Percentiles rank a stretch among this genome's conserved stretches.
Evolutionary conservation across 2,329 filamentous ascomycete genomes (phyloP).

Genomic region (Xylaria digitata): DNA sequence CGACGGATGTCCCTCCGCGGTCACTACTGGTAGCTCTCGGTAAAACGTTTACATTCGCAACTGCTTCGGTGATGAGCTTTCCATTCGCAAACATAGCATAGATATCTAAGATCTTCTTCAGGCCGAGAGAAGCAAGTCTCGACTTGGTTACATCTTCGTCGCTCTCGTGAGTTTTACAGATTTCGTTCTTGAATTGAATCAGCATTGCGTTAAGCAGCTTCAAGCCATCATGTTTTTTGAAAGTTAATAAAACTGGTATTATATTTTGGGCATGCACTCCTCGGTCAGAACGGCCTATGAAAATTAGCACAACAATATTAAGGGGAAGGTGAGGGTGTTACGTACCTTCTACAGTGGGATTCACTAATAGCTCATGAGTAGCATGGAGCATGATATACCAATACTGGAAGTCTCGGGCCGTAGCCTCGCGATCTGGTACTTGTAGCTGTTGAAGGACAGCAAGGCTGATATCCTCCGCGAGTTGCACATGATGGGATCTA

Average conservation of each 20-base stretch:
- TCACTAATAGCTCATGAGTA: conserved; percentile 81
- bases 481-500: conserved; percentile 64
- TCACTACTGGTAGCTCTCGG: conserved; percentile 54
- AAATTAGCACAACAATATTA: conserved; percentile 43
- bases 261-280: conserved; percentile 66
- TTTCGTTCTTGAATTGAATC: conserved; percentile 71
- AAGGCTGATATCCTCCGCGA: conserved; percentile 75
- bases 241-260: conserved; percentile 84
- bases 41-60: conserved; percentile 63
- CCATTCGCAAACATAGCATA: conserved; percentile 80
- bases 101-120: conserved; percentile 87
- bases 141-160: conserved; percentile 59
- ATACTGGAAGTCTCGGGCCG: conserved; percentile 77
- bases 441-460: conserved; percentile 76
- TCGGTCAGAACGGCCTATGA: conserved; percentile 58
- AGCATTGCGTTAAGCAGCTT: conserved; percentile 78
- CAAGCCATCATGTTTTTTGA: conserved; percentile 84
- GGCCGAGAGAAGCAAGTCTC: conserved; percentile 65
- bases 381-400: conserved; percentile 84
- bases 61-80: conserved; percentile 83
- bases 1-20: conserved; percentile 57
- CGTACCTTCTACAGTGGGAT: conserved; percentile 60
- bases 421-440: conserved; percentile 57
- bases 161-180: conserved; percentile 54
- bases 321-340: conserved; percentile 27